A percentile compares a stretch with the other conserved stretches of the same genome.
phyloP scores from a whole-genome alignment of 805 yeast genomes.

The Candida nonsorbophila region DNA sequence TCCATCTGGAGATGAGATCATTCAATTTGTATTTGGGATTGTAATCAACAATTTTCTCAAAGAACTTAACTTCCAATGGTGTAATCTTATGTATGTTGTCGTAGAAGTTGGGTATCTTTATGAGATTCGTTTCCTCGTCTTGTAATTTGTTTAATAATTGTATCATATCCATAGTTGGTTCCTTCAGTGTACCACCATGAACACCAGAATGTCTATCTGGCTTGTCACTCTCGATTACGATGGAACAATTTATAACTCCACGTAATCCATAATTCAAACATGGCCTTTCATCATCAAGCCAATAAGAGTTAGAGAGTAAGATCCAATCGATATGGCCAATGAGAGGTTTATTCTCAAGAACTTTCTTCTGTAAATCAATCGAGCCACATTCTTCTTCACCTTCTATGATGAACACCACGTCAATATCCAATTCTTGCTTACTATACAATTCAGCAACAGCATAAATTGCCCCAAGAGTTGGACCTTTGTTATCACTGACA shows the following conservation, averaged over 20 bases:
- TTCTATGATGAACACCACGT: constrained; percentile 79
- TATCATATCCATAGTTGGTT: constrained; percentile 84
- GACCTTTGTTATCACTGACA: constrained; percentile 93
- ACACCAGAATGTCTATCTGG: constrained; percentile 96
- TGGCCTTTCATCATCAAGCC: constrained; percentile 87
- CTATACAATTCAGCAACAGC: constrained; percentile 72
- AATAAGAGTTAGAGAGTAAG: constrained; percentile 82
- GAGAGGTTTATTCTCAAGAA: constrained; percentile 42
- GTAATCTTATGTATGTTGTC: constrained; percentile 58
- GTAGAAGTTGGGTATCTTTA: constrained; percentile 68
- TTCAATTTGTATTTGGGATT: constrained; percentile 27
- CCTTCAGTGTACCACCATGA: constrained; percentile 86
- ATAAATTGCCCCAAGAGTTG: constrained; percentile 77
- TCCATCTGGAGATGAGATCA: constrained; percentile 76
- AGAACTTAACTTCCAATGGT: constrained; percentile 53
- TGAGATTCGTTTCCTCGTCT: constrained; percentile 30
- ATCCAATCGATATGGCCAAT: constrained; percentile 80
- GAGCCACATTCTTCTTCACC: constrained; percentile 97
- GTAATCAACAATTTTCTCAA: constrained; percentile 50
- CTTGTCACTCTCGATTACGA: constrained; percentile 62
- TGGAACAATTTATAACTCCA: constrained; percentile 81
- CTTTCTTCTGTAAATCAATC: constrained; percentile 69
- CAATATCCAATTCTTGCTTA: constrained; percentile 50
- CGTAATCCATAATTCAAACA: constrained; percentile 92
- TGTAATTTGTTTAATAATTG: constrained; percentile 64